Percentiles rank a stretch among this genome's conserved stretches.
These are phyloP conservation scores for Leptodermis oblonga DNA, from an alignment of 257 asterid genomes.

Conservation along the genomic window DNA sequence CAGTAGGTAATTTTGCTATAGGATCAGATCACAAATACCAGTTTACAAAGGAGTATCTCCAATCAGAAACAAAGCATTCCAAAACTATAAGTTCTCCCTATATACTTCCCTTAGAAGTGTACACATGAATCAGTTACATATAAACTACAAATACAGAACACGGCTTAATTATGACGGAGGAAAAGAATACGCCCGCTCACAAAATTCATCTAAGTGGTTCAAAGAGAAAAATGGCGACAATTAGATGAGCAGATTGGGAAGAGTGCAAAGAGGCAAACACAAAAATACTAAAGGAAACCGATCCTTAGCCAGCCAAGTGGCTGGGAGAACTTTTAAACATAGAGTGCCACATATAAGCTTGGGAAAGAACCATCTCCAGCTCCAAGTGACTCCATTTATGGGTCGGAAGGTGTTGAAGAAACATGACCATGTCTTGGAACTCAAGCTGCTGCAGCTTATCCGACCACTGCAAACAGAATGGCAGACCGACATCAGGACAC, in stretches of 20 bases:
- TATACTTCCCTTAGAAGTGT: not conserved
- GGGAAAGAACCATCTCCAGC: conserved; percentile 89
- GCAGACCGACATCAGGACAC: not conserved
- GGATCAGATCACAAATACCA: conserved; percentile 1
- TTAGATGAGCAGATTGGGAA: not conserved
- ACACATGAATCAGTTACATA: not conserved
- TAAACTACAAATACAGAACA: not conserved
- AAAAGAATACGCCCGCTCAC: not conserved
- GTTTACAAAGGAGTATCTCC: not conserved
- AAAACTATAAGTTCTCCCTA: not conserved
- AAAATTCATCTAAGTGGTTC: conserved; percentile 8
- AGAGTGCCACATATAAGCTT: conserved; percentile 97
- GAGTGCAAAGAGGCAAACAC: not conserved
- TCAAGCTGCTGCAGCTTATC: conserved; percentile 76
- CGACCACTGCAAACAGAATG: conserved; percentile 62
- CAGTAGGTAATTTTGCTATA: not conserved
- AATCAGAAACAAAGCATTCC: not conserved
- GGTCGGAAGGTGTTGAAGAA: conserved; percentile 93
- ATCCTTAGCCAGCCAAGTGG: conserved; percentile 69
- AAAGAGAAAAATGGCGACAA: conserved; percentile 1
- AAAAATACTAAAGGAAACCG: not conserved
- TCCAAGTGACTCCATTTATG: conserved; percentile 68
- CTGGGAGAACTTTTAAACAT: conserved; percentile 89
- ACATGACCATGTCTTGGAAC: conserved; percentile 98
- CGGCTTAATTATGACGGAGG: not conserved